Evolutionary conservation across 306 rosid genomes (phyloP), one percentile per base, ranked within the genome.

Genomic region (Ormosia emarginata): DNA sequence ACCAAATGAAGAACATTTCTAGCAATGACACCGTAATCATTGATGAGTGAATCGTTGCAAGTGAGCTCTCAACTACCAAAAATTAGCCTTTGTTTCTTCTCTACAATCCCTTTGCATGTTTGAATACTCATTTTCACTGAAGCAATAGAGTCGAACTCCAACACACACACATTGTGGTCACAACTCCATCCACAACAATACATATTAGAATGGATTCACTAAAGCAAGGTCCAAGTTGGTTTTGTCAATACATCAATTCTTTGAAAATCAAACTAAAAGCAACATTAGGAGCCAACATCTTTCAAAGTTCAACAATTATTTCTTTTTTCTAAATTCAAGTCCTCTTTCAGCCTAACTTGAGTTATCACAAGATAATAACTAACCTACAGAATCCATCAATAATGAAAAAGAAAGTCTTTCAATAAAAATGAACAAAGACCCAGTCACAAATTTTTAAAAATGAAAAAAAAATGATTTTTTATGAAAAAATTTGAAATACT

Each of bases 101-200:
- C 84, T 3, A 74, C 59, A 61, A 90, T 56, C 3, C 94, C 89
- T 63, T 84, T 86, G n/a, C 87, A 78, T n/a, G 88, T 81, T 30
- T 92, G 97, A 83, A 92, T 87, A 85, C 92, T 83, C 69, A 92
- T 86, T 78, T 90, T 92, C 34, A 92, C 97, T 0, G 90, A 92
- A 8, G 91, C 88, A 68, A 92, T 90, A 30, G 97, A 87, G 65
- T 92, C 97, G 10, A 92, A 89, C 79, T 87, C 97, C 58, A 87
- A 77, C 37, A 92, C 90, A 24, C 24, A 7, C 84, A 92, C 87
- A 92, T 55, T 5, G 94, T 94, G 33, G 71, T 89, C 73, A 92
- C 81, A 8, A 80, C 83, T 47, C 93, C 93, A 13, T 83, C 84
- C 1, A 79, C 89, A 5, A 86, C 49, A 0, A 92, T 84, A 44